Conservation (phyloP, 345 rosid species). For the Corchorus capsularis region DNA sequence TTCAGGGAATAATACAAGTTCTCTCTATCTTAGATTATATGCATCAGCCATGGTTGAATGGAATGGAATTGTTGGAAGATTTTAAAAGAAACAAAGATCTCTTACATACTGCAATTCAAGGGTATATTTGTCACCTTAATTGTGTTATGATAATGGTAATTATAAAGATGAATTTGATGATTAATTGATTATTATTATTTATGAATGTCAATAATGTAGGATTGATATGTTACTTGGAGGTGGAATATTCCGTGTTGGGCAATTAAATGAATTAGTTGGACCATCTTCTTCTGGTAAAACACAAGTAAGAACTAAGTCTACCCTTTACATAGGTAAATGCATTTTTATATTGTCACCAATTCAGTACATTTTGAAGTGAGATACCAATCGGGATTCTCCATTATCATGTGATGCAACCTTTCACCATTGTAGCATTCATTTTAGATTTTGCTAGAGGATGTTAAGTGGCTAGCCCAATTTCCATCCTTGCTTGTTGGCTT, state of each 20-base stretch:
- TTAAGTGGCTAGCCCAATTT: too few relatives aligned
- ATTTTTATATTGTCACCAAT: neutral
- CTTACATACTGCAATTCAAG: constrained; percentile 58
- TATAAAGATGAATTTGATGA: neutral
- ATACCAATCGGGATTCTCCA: too few relatives aligned
- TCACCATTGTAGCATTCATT: neutral
- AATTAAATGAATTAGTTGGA: constrained; percentile 86
- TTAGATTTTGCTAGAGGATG: neutral
- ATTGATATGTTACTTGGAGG: constrained; percentile 63
- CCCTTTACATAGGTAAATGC: neutral
- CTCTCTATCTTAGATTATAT: constrained; percentile 44
- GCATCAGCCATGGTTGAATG: constrained; percentile 59
- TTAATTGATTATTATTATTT: neutral
- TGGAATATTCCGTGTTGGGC: too few relatives aligned
- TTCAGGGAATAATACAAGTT: constrained; percentile 50
- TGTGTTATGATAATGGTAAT: neutral
- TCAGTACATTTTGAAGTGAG: neutral
- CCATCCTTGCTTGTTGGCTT: constrained; percentile 10
- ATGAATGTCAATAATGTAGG: constrained; percentile 38
- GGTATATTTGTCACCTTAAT: constrained; percentile 39
- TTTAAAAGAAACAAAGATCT: constrained; percentile 40
- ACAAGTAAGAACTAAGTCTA: constrained; percentile 46
- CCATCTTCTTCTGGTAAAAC: constrained; percentile 92
- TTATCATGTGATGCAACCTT: neutral
- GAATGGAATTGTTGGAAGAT: constrained; percentile 53